Conservation (phyloP, 1,284 basidiomycete species). For the Melampsora americana region DNA sequence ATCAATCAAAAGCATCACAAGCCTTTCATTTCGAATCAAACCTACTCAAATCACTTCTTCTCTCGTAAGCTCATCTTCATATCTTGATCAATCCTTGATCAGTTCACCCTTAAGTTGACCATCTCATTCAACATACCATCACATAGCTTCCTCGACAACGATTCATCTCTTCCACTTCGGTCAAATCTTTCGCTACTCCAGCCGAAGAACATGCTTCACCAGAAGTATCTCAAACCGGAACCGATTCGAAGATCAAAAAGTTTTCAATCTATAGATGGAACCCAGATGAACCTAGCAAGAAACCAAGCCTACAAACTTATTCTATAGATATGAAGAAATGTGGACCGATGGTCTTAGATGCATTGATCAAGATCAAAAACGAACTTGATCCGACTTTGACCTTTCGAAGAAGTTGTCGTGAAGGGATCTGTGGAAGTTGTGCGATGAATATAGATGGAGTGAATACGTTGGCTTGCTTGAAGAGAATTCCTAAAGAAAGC, state of each 20-base stretch:
- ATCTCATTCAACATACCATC: neutral
- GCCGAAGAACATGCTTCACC: conserved; percentile 30
- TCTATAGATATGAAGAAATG: conserved; percentile 88
- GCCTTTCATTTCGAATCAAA: neutral
- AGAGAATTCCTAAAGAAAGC: conserved; percentile 79
- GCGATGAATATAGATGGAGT: conserved; percentile 97
- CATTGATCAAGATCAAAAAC: conserved; percentile 98
- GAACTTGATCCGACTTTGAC: conserved; percentile 93
- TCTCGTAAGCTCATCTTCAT: neutral
- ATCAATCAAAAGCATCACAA: too few relatives aligned
- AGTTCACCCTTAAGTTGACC: neutral
- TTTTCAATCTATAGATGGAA: conserved; percentile 59
- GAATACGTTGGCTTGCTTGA: conserved; percentile 96
- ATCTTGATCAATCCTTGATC: neutral
- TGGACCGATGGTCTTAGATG: conserved; percentile 94
- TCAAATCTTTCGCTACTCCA: conserved; percentile 22
- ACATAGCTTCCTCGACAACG: neutral
- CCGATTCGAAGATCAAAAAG: conserved; percentile 12
- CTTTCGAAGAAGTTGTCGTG: conserved; percentile 92
- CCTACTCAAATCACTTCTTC: conserved; percentile 19
- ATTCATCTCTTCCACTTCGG: conserved; percentile 10
- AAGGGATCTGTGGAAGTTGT: conserved; percentile 97
- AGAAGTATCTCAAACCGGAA: neutral
- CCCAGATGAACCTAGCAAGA: conserved; percentile 87
- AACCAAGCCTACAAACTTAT: conserved; percentile 88